A percentile compares a stretch with the other conserved stretches of the same genome.
Conservation (phyloP, 495 filamentous ascomycete species). For the Immersiella caudata region DNA sequence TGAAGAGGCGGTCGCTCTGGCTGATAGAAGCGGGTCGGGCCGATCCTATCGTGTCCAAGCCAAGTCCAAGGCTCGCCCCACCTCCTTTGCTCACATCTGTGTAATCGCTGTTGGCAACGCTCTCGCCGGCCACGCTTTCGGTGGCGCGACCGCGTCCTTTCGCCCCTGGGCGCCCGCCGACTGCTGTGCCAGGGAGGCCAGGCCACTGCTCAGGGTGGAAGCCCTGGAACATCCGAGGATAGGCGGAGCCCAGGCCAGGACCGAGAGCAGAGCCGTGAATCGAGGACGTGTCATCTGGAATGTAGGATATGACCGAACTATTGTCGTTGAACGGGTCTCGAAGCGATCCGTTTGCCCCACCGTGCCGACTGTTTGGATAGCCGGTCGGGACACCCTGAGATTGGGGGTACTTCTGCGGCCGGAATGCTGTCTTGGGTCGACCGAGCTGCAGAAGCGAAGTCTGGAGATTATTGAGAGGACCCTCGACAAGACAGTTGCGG, state of each 20-base stretch:
- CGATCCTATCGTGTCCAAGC: slow-evolving; percentile 62
- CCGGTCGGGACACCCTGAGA: slow-evolving; percentile 71
- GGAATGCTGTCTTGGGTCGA: slow-evolving; percentile 87
- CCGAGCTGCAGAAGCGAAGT: slow-evolving; percentile 94
- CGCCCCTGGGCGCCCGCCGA: slow-evolving; percentile 52
- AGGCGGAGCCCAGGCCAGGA: slow-evolving; percentile 74
- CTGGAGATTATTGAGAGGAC: slow-evolving; percentile 93
- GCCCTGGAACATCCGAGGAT: slow-evolving; percentile 92
- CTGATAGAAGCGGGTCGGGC: slow-evolving; percentile 50
- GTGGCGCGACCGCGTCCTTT: slow-evolving; percentile 65
- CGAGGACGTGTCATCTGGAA: slow-evolving; percentile 95
- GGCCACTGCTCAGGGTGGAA: slow-evolving; percentile 91
- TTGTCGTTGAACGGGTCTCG: slow-evolving; percentile 73
- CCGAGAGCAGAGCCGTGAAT: slow-evolving; percentile 91
- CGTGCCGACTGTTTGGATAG: slow-evolving; percentile 57
- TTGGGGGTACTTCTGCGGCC: slow-evolving; percentile 73
- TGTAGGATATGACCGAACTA: slow-evolving; percentile 87
- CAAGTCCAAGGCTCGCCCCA: slow-evolving; percentile 70
- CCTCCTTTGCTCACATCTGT: slow-evolving; percentile 79
- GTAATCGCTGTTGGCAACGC: slow-evolving; percentile 82
- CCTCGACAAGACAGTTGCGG: slow-evolving; percentile 92
- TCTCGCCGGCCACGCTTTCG: slow-evolving; percentile 85
- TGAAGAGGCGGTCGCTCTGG: slow-evolving; percentile 62
- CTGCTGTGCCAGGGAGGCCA: slow-evolving; percentile 67
- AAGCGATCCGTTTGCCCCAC: slow-evolving; percentile 52